Evolutionary conservation across 129 eudicot species (phyloP).

Genomic region (Artemisia annua): DNA sequence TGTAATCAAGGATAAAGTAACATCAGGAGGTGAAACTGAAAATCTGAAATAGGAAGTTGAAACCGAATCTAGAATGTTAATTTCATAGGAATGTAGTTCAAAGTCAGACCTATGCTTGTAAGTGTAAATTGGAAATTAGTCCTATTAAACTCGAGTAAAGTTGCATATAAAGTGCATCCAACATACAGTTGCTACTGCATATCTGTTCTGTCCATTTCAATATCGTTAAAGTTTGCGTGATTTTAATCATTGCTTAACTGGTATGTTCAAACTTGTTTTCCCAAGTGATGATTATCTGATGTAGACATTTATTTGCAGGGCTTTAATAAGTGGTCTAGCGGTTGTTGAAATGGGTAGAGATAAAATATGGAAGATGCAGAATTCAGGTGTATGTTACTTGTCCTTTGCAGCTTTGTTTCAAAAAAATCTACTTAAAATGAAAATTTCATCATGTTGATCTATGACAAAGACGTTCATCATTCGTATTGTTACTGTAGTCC

Average conservation of each 20-base stretch:
- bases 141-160: no score
- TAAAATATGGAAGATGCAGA: conserved; percentile 37
- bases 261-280: not conserved
- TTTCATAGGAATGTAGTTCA: no score
- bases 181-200: no score
- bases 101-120: no score
- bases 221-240: no score
- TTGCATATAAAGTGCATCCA: no score
- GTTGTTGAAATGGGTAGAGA: conserved; percentile 41
- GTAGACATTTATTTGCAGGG: conserved; percentile 27
- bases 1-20: not conserved
- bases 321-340: conserved; percentile 37
- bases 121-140: no score
- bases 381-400: conserved; percentile 41
- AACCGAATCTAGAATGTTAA: no score
- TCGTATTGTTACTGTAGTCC: not conserved
- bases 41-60: no score
- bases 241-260: not conserved
- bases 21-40: not conserved
- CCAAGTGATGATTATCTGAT: conserved; percentile 17
- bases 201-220: no score
- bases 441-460: conserved; percentile 4
- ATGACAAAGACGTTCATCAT: no score
- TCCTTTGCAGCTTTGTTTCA: not conserved
- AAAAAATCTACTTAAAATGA: not conserved